Base-by-base conservation (phyloP, 1,284 basidiomycete genomes). In the Coriolopsis trogii region DNA sequence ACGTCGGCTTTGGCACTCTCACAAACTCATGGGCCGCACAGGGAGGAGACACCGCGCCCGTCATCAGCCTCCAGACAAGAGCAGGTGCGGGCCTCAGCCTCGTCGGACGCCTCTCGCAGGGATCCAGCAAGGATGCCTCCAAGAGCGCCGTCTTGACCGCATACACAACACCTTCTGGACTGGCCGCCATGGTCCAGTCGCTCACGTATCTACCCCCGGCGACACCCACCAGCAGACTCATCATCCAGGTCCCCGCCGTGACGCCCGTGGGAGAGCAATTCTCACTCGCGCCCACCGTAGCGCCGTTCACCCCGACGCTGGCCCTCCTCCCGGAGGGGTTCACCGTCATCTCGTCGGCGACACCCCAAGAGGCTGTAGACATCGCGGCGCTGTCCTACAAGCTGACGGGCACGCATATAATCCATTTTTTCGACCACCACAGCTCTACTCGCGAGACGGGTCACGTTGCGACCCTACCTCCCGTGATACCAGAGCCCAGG, bases 41-140 rank as follows among this genome's bases (percentile, higher is more conserved):
- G 18, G 67, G 64, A 18, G 58, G 67, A 36, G 67, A 69, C 20
- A 72, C 78, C 5, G 77, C 83, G 3, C 77, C 84, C 49, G 82
- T 90, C 8, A 76, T 89, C 53, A 73, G 80, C 48, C 75, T 95
- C 48, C 93, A 96, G 73, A 93, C 91, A n/a, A 80, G 94, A 51
- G 79, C 87, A 15, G 94, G 94, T 41, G 93, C 94, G 18, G 94
- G 94, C 15, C 73, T 93, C 49, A 84, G 83, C 63, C 75, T 97
- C 54, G 84, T 92, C 33, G 94, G 94, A 15, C 82, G 92, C 55
- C 75, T 94, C 44, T 88, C 86, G 8, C 84, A 91, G 59, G 83
- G 86, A 20, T 81, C 87, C n/a, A 89, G 87, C 67, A 78, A 79
- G 59, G 85, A 87, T 56, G 75, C 78, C 9, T 70, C 73, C 29